phyloP scores from a whole-genome alignment of 2,329 filamentous ascomycete genomes.

The Aspergillus brunneoviolaceus region DNA sequence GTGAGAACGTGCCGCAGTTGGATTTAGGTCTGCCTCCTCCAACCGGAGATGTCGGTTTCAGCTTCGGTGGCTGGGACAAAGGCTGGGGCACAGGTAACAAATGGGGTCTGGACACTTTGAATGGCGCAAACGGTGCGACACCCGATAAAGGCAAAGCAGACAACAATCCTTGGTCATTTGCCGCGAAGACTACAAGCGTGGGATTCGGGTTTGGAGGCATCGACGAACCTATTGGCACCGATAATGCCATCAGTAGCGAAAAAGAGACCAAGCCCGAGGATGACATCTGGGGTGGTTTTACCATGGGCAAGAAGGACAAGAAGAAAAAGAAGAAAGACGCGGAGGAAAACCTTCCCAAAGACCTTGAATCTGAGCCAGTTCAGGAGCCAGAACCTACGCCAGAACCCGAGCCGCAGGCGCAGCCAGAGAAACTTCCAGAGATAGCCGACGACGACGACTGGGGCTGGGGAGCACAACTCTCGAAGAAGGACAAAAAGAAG shows the following conservation, averaged over 20 bases:
- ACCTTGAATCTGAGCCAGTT: constrained; percentile 18
- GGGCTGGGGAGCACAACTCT: constrained; percentile 27
- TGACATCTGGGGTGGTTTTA: constrained; percentile 39
- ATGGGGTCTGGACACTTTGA: constrained; percentile 46
- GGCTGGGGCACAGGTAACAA: constrained; percentile 57
- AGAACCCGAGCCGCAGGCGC: constrained; percentile 3
- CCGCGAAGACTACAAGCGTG: constrained; percentile 32
- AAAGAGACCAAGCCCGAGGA: constrained; percentile 41
- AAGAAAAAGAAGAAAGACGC: constrained; percentile 44
- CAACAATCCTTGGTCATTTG: constrained; percentile 43
- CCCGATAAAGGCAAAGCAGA: constrained; percentile 33
- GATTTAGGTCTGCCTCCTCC: constrained; percentile 56
- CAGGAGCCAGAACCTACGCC: constrained; percentile 21
- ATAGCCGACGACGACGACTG: constrained; percentile 30
- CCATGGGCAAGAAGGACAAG: constrained; percentile 44
- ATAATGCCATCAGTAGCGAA: constrained; percentile 42
- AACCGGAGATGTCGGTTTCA: constrained; percentile 38
- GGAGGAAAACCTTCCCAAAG: constrained; percentile 24
- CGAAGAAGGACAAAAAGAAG: constrained; percentile 38
- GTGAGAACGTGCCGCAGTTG: constrained; percentile 58
- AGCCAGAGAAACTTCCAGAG: constrained; percentile 12
- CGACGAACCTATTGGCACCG: constrained; percentile 31
- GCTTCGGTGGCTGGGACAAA: constrained; percentile 61
- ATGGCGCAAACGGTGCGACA: constrained; percentile 26
- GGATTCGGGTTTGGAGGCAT: constrained; percentile 48